Evolutionary conservation across 805 yeast genomes (phyloP), one percentile per base, ranked within the genome.

Genomic region (Saccharomyces jurei): DNA sequence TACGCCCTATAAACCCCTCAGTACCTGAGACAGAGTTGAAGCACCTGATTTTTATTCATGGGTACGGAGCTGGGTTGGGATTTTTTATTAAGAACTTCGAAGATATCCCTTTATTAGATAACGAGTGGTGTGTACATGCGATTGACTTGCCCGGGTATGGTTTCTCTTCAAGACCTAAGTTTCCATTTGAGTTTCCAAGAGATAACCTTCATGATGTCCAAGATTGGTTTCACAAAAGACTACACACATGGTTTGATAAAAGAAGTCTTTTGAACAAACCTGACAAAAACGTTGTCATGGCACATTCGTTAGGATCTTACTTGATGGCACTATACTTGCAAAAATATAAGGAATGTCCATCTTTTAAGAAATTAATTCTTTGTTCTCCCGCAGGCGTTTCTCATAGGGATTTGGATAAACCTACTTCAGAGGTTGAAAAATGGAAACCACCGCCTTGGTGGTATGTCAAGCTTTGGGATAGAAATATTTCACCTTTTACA

Each of bases 241-340:
- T 86, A 8, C 17, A 53, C 8, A 50, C 41, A 85, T 51, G 77
- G 78, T 6, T 73, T 80, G 26, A 57, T 31, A 56, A 58, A 48
- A 58, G 67, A 51, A 49, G 51, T 1, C 51, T 67, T 11, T 46
- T 60, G 21, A 50, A 61, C 28, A 56, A 65, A 6, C 64, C 69
- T 9, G 72, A 75, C 25, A 58, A 76, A 77, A 54, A 82, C 81
- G 55, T 71, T 84, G 51, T 78, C 81, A 48, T 80, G 83, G 95
- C 96, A 1, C 99, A 92, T 71, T 90, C 97, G 0, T 77, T 94
- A 80, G 99, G 99, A 4, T 97, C 96, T 0, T 92, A 91, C 65
- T 63, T 92, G 25, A 80, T 86, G 66, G 79, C 85, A 0, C 70
- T 84, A 4, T 87, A 89, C 61, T 86, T 88, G 3, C 74, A 83